A percentile compares a stretch with the other conserved stretches of the same genome.
Conservation (phyloP, 202 grass and related monocot genomes). For the Digitaria exilis region DNA sequence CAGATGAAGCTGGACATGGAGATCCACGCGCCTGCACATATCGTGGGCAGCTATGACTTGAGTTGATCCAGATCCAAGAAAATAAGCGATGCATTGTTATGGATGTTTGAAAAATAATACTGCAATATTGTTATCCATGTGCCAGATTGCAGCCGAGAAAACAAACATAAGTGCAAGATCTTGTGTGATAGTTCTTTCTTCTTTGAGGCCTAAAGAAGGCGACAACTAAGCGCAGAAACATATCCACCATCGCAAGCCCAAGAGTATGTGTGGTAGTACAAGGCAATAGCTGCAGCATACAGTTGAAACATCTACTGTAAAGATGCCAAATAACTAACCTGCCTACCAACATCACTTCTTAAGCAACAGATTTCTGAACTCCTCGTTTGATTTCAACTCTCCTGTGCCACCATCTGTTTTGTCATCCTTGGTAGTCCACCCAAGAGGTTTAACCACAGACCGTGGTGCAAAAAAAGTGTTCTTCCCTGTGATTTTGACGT, state of each 20-base stretch:
- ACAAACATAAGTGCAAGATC: not conserved
- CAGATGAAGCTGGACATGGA: not conserved
- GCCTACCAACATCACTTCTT: slow-evolving; percentile 64
- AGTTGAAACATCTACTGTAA: slow-evolving; percentile 2
- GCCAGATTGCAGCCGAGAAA: not conserved
- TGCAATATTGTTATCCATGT: not conserved
- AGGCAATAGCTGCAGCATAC: slow-evolving; percentile 3
- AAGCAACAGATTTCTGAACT: slow-evolving; percentile 81
- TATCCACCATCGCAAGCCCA: not conserved
- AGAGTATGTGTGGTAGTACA: not conserved
- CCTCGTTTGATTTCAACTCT: slow-evolving; percentile 88
- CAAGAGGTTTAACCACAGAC: slow-evolving; percentile 69
- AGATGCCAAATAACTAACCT: slow-evolving; percentile 27
- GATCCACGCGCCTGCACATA: slow-evolving; percentile 33
- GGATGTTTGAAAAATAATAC: not conserved
- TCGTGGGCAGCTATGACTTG: not conserved
- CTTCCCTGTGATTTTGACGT: slow-evolving; percentile 48
- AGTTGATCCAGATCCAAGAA: not conserved
- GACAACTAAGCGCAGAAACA: not conserved
- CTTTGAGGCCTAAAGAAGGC: not conserved
- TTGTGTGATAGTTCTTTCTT: not conserved
- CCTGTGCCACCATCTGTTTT: slow-evolving; percentile 45
- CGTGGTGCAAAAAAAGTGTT: slow-evolving; percentile 72
- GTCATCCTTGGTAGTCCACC: slow-evolving; percentile 62
- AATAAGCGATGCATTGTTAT: not conserved